Evolutionary conservation across 2,329 filamentous ascomycete species (phyloP).

Genomic region (Colletotrichum liriopes): DNA sequence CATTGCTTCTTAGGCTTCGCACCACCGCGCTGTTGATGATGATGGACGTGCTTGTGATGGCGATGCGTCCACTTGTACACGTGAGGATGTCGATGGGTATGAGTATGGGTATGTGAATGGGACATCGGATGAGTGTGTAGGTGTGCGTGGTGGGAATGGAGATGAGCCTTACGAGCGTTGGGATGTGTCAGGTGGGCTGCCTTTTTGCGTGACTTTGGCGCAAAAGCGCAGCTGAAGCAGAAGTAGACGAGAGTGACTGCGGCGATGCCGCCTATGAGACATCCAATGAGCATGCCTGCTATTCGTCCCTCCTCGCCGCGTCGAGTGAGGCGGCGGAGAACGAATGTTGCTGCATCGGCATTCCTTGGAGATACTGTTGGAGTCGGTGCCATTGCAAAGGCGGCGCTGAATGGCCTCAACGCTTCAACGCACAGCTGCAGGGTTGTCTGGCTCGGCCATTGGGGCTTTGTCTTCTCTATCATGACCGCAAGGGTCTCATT

Average conservation of each 20-base stretch:
- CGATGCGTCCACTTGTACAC: slow-evolving; percentile 24
- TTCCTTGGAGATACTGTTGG: not conserved
- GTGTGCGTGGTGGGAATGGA: not conserved
- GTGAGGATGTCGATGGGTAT: not conserved
- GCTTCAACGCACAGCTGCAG: not conserved
- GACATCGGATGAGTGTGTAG: too few species aligned
- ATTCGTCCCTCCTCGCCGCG: slow-evolving; percentile 29
- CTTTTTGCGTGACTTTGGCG: slow-evolving; percentile 5
- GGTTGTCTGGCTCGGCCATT: not conserved
- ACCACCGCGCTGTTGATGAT: not conserved
- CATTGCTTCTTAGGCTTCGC: not conserved
- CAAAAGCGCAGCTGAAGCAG: slow-evolving; percentile 33
- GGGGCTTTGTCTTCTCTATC: not conserved
- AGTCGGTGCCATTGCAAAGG: slow-evolving; percentile 18
- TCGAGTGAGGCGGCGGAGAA: not conserved
- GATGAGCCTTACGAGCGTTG: not conserved
- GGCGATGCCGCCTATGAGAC: slow-evolving; percentile 26
- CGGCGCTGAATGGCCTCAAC: not conserved
- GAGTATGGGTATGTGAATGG: not conserved
- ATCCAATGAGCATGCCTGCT: slow-evolving; percentile 39
- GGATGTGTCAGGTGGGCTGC: too few species aligned
- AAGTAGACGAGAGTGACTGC: slow-evolving; percentile 25
- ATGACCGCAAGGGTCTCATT: not conserved
- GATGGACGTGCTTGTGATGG: slow-evolving; percentile 7
- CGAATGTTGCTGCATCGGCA: not conserved